phyloP scores from a whole-genome alignment of 306 rosid genomes.

The Vigna radiata region DNA sequence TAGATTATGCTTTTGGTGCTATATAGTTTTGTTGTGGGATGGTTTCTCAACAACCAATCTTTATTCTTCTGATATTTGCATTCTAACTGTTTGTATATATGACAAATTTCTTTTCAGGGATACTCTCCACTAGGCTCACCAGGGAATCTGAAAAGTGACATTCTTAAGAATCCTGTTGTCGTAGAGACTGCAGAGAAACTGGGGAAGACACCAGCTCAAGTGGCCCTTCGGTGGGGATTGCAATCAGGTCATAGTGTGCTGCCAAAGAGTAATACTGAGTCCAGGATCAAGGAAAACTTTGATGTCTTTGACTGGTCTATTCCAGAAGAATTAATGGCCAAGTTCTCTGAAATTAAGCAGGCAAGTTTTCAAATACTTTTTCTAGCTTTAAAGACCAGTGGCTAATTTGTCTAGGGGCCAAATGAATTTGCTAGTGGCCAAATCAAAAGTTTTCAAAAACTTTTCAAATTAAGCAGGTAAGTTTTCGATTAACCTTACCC shows the following conservation, averaged over 20 bases:
- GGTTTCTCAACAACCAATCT: neutral
- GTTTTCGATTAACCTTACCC: neutral
- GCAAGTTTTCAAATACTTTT: constrained; percentile 39
- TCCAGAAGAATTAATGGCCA: constrained; percentile 51
- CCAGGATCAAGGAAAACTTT: constrained; percentile 62
- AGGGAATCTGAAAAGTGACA: constrained; percentile 46
- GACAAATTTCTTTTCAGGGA: constrained; percentile 49
- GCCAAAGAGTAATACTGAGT: constrained; percentile 69
- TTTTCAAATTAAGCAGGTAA: constrained; percentile 63
- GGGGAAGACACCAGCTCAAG: constrained; percentile 75
- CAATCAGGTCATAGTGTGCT: constrained; percentile 78
- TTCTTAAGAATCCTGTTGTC: constrained; percentile 58
- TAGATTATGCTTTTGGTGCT: neutral
- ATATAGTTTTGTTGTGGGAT: neutral
- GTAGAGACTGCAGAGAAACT: constrained; percentile 57
- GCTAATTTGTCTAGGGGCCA: too few relatives aligned
- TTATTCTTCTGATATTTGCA: neutral
- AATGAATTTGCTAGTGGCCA: too few relatives aligned
- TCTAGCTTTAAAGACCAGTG: too few relatives aligned
- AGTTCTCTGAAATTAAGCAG: constrained; percentile 62
- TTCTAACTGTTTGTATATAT: neutral
- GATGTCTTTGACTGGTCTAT: constrained; percentile 70
- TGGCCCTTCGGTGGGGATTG: constrained; percentile 78
- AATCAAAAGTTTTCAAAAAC: constrained; percentile 9
- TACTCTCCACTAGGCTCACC: constrained; percentile 75